Conservation (phyloP, 176 grass and related monocot species). For the Ananas comosus region DNA sequence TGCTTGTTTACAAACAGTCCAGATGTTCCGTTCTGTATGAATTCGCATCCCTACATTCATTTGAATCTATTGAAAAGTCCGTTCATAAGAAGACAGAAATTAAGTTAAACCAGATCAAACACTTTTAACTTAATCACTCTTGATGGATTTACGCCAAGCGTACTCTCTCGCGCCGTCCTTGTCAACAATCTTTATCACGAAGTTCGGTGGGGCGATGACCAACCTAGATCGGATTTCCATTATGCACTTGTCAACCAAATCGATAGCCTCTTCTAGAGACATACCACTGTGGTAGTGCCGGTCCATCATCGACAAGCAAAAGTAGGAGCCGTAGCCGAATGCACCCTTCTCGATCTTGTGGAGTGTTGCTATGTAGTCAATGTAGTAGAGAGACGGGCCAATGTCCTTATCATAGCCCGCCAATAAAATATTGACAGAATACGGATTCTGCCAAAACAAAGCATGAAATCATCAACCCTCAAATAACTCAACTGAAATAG, state of each 20-base stretch:
- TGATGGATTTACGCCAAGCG: conserved; percentile 43
- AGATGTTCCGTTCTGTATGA: too few relatives aligned
- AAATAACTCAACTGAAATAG: not conserved
- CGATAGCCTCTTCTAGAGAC: conserved; percentile 62
- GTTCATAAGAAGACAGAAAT: too few relatives aligned
- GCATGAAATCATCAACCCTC: not conserved
- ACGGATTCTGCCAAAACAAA: conserved; percentile 54
- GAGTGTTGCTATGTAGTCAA: conserved; percentile 80
- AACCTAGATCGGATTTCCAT: conserved; percentile 66
- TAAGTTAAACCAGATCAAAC: not conserved
- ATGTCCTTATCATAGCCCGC: conserved; percentile 73
- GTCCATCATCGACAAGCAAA: conserved; percentile 81
- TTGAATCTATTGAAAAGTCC: too few relatives aligned
- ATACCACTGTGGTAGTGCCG: conserved; percentile 61
- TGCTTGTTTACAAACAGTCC: too few relatives aligned
- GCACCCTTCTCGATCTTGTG: conserved; percentile 95
- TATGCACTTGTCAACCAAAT: conserved; percentile 84
- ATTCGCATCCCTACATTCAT: too few relatives aligned
- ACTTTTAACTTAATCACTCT: conserved; percentile 3
- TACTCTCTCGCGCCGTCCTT: conserved; percentile 48
- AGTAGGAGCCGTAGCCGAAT: conserved; percentile 76
- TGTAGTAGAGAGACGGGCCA: conserved; percentile 79
- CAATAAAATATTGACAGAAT: conserved; percentile 74
- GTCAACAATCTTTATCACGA: conserved; percentile 51
- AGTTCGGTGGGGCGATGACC: conserved; percentile 73